phyloP scores from a whole-genome alignment of 345 rosid genomes.

The Tarenaya hassleriana region DNA sequence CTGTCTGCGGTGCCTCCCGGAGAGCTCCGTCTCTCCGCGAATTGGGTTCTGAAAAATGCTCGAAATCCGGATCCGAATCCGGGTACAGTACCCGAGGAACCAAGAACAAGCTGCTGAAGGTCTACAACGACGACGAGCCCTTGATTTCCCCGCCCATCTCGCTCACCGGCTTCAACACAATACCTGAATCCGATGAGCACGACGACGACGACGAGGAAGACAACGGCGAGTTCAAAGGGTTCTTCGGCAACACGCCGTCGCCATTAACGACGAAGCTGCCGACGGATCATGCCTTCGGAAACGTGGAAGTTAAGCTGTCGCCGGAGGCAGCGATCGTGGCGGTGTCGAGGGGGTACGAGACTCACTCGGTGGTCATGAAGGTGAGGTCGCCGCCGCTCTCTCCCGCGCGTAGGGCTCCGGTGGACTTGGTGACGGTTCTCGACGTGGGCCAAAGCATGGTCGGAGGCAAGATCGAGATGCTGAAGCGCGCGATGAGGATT shows the following conservation, averaged over 20 bases:
- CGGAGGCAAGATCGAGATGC: constrained; percentile 31
- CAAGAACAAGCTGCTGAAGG: constrained; percentile 38
- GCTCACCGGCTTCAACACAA: constrained; percentile 51
- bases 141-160: constrained; percentile 50
- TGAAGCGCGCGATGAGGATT: constrained; percentile 61
- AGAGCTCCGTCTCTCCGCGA: constrained; percentile 36
- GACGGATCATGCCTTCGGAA: constrained; percentile 18
- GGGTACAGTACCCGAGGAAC: neutral
- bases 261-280: constrained; percentile 20
- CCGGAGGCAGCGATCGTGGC: constrained; percentile 58
- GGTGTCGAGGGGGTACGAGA: constrained; percentile 40
- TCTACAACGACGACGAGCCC: constrained; percentile 80
- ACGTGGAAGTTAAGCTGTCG: constrained; percentile 39
- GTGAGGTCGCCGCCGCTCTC: constrained; percentile 42
- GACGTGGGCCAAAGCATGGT: too few species aligned
- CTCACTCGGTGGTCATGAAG: constrained; percentile 39
- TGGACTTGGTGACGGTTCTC: constrained; percentile 53
- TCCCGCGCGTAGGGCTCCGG: constrained; percentile 36
- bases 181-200: constrained; percentile 72
- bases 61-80: constrained; percentile 11
- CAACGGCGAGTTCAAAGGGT: constrained; percentile 46
- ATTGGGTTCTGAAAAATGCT: constrained; percentile 21
- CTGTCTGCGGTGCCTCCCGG: constrained; percentile 61
- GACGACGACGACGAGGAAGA: constrained; percentile 38
- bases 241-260: constrained; percentile 32